Evolutionary conservation across 495 filamentous ascomycete species (phyloP).

Genomic region (Penicillium roqueforti): DNA sequence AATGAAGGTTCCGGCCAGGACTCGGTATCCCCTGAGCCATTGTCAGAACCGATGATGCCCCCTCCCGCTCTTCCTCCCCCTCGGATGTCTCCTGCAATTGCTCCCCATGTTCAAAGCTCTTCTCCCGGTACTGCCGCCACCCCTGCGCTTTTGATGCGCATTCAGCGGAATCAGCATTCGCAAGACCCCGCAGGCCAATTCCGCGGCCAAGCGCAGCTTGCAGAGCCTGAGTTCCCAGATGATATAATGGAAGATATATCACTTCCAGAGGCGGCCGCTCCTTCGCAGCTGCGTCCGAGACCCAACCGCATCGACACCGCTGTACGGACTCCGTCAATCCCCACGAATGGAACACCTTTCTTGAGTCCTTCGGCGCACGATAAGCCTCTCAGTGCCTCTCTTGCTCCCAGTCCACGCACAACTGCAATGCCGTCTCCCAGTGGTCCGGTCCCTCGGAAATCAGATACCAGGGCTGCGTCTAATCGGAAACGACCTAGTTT

Average conservation of each 20-base stretch:
- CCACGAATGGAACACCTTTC: slow-evolving; percentile 30
- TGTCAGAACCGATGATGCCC: slow-evolving; percentile 66
- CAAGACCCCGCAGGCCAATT: slow-evolving; percentile 24
- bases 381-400: slow-evolving; percentile 20
- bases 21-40: slow-evolving; percentile 67
- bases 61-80: slow-evolving; percentile 58
- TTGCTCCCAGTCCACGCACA: slow-evolving; percentile 37
- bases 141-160: slow-evolving; percentile 80
- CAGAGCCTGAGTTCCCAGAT: slow-evolving; percentile 35
- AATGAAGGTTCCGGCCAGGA: slow-evolving; percentile 61
- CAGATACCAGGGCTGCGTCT: slow-evolving; percentile 33
- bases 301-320: slow-evolving; percentile 44
- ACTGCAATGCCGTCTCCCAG: slow-evolving; percentile 43
- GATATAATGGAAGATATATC: slow-evolving; percentile 65
- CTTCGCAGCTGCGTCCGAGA: slow-evolving; percentile 31
- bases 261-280: slow-evolving; percentile 58
- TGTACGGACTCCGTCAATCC: slow-evolving; percentile 27
- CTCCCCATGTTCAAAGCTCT: slow-evolving; percentile 29
- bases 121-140: slow-evolving; percentile 56
- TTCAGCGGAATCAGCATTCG: slow-evolving; percentile 43
- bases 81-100: slow-evolving; percentile 52
- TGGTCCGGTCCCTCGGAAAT: slow-evolving; percentile 38
- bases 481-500: slow-evolving; percentile 66
- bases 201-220: slow-evolving; percentile 27
- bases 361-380: slow-evolving; percentile 27